Evolutionary conservation across 1,284 basidiomycete genomes (phyloP), one percentile per base, ranked within the genome.

Genomic region (Golubevia pallescens): DNA sequence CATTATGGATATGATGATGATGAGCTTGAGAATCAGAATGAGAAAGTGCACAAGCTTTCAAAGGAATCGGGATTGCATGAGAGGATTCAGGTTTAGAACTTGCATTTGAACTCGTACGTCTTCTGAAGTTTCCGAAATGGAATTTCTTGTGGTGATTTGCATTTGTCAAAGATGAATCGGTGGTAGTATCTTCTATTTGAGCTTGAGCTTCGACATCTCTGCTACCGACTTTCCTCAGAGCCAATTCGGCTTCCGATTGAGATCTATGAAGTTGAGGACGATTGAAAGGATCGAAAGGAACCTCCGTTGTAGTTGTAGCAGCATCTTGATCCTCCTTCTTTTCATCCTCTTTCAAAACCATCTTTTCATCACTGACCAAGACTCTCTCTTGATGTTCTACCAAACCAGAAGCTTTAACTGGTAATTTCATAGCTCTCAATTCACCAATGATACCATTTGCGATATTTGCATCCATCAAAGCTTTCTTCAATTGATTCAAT

Each of bases 371-470:
- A 32, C 5, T 21, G 13, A 10, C 54, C 54, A 21, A 32, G 10
- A 21, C 54, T 21, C 24, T 21, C 10, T 28, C 20, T 56, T 13
- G 6, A 56, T 56, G 54, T 56, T 56, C 20, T 7, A 7, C 7
- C 13, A 21, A 21, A 5, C 34, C 34, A 38, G 5, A 5, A 38
- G 34, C 34, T 38, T 38, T 4, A 38, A 38, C 34, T 5, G 34
- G 34, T 38, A 77, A 62, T 3, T 74, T 69, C 71, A 80, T 75
- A 2, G 65, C 42, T 2, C 78, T 63, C 21, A 81, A 70, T 57
- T 78, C 68, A 38, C 65, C 74, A 64, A 81, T 79, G 64, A 81
- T 79, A 38, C 67, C 71, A 62, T 76, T 77, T 51, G 78, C 78
- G 14, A 68, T 19, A 32, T 78, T 67, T 8, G 62, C 62, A 58